Evolutionary conservation across 371 early-diverging fungal species (phyloP), one percentile per base, ranked within the genome.

Genomic region (Rhizomucor miehei): DNA sequence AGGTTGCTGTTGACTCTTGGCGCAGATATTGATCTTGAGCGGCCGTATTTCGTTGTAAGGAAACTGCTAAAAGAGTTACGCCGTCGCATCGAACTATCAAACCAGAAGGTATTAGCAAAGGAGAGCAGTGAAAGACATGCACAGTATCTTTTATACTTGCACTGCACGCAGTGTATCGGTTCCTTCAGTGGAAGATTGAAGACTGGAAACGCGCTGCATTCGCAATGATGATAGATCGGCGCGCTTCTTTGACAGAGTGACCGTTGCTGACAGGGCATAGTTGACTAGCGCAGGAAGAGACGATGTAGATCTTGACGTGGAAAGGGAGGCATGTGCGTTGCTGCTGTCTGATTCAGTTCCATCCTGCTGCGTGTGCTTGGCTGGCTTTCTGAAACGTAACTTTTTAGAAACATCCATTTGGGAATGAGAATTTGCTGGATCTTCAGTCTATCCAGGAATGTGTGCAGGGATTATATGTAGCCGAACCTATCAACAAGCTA

Each of bases 41-140:
- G 51, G 4, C 49, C 64, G 51, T 57, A 67, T 37, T 71, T 75
- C 35, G 51, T 59, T 17, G 61, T 59, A 21, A 73, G 48, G 36
- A 71, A 77, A 48, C 69, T 77, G 34, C 69, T 77, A 21, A 73
- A 77, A 17, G 77, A 77, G 49, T 77, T 73, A 20, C 77, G 63
- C 47, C 77, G 58, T 36, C 64, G 52, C 6, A 54, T 41, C 2
- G 55, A 29, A 16, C 67, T 66, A 52, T 16, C 14, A 47, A 6
- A 46, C 21, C 43, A 40, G 19, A 35, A 45, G 23, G 13, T n/a
- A n/a, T n/a, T n/a, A n/a, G n/a, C n/a, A n/a, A n/a, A n/a, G n/a
- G n/a, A n/a, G n/a, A n/a, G n/a, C n/a, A n/a, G n/a, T n/a, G n/a
- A n/a, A n/a, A n/a, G n/a, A n/a, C n/a, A n/a, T n/a, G n/a, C n/a